Percentiles rank a stretch among this genome's conserved stretches.
Conservation (phyloP, 768 basidiomycete species). For the Lactifluus rugatus region DNA sequence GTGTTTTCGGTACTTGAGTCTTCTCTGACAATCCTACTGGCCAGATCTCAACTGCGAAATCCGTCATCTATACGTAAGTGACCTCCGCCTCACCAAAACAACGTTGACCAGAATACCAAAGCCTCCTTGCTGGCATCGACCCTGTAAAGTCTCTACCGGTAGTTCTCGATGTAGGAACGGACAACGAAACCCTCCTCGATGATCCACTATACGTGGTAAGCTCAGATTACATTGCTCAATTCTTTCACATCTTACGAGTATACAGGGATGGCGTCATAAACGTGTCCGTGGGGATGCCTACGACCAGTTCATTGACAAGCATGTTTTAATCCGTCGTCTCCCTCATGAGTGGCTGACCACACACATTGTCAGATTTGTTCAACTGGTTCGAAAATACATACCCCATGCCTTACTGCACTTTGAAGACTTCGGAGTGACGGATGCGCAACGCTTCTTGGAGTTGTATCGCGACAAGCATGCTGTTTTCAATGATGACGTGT, state of each 20-base stretch:
- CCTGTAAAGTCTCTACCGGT: constrained; percentile 50
- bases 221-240: constrained; percentile 4
- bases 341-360: background rate
- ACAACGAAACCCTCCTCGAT: constrained; percentile 52
- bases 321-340: constrained; percentile 10
- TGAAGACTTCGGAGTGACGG: constrained; percentile 76
- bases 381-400: constrained; percentile 62
- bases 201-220: constrained; percentile 60
- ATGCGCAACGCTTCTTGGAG: constrained; percentile 60
- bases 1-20: background rate
- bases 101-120: constrained; percentile 22
- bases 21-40: background rate
- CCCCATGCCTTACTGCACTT: constrained; percentile 67
- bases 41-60: constrained; percentile 69
- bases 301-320: constrained; percentile 71
- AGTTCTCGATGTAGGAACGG: constrained; percentile 67
- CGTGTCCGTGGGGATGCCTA: constrained; percentile 68
- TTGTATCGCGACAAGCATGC: constrained; percentile 54
- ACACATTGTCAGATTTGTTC: constrained; percentile 47
- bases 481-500: constrained; percentile 85
- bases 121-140: constrained; percentile 57
- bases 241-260: background rate
- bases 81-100: background rate
- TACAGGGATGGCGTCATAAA: constrained; percentile 60
- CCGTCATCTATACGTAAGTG: constrained; percentile 62